These are phyloP conservation scores for Mycena filopes DNA, from an alignment of 768 basidiomycete genomes.

Conservation along the genomic window DNA sequence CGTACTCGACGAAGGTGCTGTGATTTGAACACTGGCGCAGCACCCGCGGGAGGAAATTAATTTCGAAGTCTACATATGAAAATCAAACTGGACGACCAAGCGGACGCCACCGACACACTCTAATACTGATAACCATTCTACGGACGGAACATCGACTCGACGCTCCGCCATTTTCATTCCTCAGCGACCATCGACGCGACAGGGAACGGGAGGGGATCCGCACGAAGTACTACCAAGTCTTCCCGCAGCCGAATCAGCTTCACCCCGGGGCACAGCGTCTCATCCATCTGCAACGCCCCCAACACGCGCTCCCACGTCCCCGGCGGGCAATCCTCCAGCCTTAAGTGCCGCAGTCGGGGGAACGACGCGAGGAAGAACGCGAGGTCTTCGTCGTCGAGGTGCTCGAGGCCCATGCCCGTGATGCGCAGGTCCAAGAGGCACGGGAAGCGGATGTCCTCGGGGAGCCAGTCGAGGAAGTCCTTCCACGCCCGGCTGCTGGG, in stretches of 20 bases:
- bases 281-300: constrained; percentile 13
- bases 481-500: constrained; percentile 7
- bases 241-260: constrained; percentile 1
- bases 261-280: constrained; percentile 10
- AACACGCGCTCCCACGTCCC: constrained; percentile 24
- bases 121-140: too few relatives aligned
- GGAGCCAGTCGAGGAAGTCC: constrained; percentile 21
- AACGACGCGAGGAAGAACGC: constrained; percentile 13
- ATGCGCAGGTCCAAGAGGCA: constrained; percentile 12
- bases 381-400: background rate
- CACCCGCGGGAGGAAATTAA: too few relatives aligned
- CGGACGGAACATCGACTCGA: too few relatives aligned
- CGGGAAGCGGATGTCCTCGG: constrained; percentile 5
- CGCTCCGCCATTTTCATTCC: too few relatives aligned
- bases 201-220: constrained; percentile 20
- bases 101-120: too few relatives aligned
- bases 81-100: too few relatives aligned
- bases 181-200: background rate
- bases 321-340: background rate
- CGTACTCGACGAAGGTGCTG: too few relatives aligned
- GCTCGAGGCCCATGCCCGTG: constrained; percentile 16
- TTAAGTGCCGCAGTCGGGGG: background rate
- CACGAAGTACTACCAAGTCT: background rate
- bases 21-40: too few relatives aligned
- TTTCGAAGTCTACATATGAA: too few relatives aligned